Conservation (phyloP, 331 rosid species). For the Phaseolus coccineus region DNA sequence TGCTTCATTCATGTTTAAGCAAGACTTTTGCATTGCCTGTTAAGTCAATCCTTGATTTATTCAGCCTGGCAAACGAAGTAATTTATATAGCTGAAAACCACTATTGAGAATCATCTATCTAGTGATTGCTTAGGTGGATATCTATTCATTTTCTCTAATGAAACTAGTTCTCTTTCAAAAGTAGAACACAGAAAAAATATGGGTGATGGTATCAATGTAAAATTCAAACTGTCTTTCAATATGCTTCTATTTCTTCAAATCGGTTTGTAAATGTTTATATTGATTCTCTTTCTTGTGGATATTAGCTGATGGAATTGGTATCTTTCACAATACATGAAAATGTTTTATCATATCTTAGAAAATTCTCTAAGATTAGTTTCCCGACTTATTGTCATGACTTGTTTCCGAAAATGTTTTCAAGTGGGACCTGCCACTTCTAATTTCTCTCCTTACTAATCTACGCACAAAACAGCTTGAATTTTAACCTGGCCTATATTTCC, state of each 20-base stretch:
- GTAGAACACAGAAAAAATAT: background rate
- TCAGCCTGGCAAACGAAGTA: conserved; percentile 24
- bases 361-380: too few relatives aligned
- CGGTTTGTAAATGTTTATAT: too few relatives aligned
- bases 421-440: too few relatives aligned
- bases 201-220: conserved; percentile 16
- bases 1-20: background rate
- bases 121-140: conserved; percentile 34
- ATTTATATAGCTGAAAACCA: conserved; percentile 23
- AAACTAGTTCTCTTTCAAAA: conserved; percentile 14
- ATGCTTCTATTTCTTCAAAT: background rate
- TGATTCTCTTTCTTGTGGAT: too few relatives aligned
- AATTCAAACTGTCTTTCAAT: conserved; percentile 8
- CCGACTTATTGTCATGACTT: too few relatives aligned
- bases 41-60: conserved; percentile 16
- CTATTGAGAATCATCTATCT: conserved; percentile 9
- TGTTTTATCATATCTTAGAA: too few relatives aligned
- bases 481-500: background rate
- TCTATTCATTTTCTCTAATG: conserved; percentile 18
- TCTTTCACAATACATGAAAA: too few relatives aligned
- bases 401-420: too few relatives aligned
- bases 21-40: conserved; percentile 21
- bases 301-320: too few relatives aligned
- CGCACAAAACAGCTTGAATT: background rate
- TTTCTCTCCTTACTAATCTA: too few relatives aligned